Evolutionary conservation across 495 filamentous ascomycete genomes (phyloP).

Genomic region (Aspergillus panamensis): DNA sequence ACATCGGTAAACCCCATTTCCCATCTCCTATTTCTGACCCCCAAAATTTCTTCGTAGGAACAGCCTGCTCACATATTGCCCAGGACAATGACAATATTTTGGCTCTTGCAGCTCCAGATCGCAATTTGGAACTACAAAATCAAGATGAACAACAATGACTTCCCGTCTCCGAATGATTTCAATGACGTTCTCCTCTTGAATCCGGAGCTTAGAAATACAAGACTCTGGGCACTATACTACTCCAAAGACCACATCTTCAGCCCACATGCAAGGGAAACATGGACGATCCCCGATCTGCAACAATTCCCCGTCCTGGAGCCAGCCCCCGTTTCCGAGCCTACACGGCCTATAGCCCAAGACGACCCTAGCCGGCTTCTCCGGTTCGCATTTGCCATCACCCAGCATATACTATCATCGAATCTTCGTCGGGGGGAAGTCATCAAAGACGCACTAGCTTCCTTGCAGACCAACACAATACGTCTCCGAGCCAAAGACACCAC

Average conservation of each 20-base stretch:
- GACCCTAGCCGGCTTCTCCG: conserved; percentile 1
- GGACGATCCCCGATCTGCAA: conserved; percentile 1
- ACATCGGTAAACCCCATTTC: neutral
- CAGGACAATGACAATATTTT: conserved; percentile 15
- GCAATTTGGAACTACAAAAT: conserved; percentile 13
- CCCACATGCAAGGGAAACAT: conserved; percentile 3
- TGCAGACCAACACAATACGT: conserved; percentile 8
- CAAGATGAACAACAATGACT: neutral
- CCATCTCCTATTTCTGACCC: neutral
- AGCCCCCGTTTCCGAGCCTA: neutral
- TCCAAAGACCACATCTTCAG: conserved; percentile 2
- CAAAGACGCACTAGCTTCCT: conserved; percentile 2
- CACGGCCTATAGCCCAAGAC: neutral
- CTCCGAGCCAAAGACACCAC: neutral
- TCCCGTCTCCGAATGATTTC: conserved; percentile 3
- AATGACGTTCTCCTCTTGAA: neutral
- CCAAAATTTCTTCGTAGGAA: neutral
- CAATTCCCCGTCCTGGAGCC: conserved; percentile 3
- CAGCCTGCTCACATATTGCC: neutral
- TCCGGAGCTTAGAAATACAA: neutral
- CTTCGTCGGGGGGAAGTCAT: conserved; percentile 3
- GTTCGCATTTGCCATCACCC: conserved; percentile 8
- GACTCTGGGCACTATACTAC: conserved; percentile 8
- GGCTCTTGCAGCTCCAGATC: conserved; percentile 11
- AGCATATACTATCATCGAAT: neutral